Conservation (phyloP, 2,329 filamentous ascomycete species). For the Xylaria sp. region DNA sequence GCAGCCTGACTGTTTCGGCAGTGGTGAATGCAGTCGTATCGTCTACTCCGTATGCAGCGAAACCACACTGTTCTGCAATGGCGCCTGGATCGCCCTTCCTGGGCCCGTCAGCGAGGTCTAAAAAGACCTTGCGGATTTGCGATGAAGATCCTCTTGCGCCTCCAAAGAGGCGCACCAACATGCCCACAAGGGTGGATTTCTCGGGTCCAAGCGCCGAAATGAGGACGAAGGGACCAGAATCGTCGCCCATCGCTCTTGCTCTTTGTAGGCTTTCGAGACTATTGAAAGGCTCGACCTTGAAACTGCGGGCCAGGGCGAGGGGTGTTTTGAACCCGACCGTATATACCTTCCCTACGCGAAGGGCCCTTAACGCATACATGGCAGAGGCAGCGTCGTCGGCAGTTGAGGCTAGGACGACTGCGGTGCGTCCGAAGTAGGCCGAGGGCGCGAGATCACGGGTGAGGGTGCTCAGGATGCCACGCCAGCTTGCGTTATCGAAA, state of each 20-base stretch:
- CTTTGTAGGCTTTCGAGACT: constrained; percentile 71
- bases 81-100: constrained; percentile 74
- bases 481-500: constrained; percentile 87
- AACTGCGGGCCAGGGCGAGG: constrained; percentile 68
- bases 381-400: constrained; percentile 80
- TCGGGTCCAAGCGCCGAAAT: constrained; percentile 82
- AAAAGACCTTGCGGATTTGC: constrained; percentile 74
- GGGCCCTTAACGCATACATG: constrained; percentile 80
- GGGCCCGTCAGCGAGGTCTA: constrained; percentile 77
- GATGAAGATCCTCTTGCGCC: constrained; percentile 49
- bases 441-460: constrained; percentile 85
- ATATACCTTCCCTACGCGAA: constrained; percentile 82
- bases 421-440: constrained; percentile 79
- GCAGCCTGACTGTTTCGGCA: constrained; percentile 79
- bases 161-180: constrained; percentile 79
- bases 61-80: constrained; percentile 78
- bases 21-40: constrained; percentile 87
- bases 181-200: constrained; percentile 81
- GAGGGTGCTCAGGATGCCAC: constrained; percentile 82
- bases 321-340: constrained; percentile 82
- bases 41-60: constrained; percentile 80
- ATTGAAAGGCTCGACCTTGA: constrained; percentile 82
- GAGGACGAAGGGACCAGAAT: constrained; percentile 78
- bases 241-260: constrained; percentile 59
- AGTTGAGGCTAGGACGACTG: constrained; percentile 77